Conservation (phyloP, 2,329 filamentous ascomycete species). For the Taxawa tesnikishii region DNA sequence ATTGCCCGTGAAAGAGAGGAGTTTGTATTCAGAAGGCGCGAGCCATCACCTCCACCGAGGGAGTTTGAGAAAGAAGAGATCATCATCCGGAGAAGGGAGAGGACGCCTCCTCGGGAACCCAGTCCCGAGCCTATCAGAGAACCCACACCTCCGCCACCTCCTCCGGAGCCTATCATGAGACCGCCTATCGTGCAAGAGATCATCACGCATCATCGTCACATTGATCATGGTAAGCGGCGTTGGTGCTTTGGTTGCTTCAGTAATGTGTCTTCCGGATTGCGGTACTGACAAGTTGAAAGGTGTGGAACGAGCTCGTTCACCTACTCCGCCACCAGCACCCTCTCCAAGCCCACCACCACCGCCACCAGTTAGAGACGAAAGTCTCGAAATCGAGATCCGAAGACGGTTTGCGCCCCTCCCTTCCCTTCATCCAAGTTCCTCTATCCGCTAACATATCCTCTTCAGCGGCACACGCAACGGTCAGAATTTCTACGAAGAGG, state of each 20-base stretch:
- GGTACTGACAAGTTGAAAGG: slow-evolving; percentile 16
- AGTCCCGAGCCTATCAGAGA: slow-evolving; percentile 10
- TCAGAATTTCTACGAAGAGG: slow-evolving; percentile 49
- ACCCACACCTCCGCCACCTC: slow-evolving; percentile 19
- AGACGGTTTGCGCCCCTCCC: slow-evolving; percentile 29
- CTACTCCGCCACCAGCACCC: slow-evolving; percentile 27
- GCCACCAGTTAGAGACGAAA: slow-evolving; percentile 30
- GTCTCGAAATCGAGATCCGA: slow-evolving; percentile 44
- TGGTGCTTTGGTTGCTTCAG: slow-evolving; percentile 1
- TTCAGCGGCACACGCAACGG: slow-evolving; percentile 31
- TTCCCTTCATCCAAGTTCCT: neutral
- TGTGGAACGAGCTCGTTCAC: slow-evolving; percentile 33
- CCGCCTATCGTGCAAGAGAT: slow-evolving; percentile 80
- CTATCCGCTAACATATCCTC: slow-evolving; percentile 1
- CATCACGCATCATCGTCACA: slow-evolving; percentile 76
- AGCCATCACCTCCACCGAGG: slow-evolving; percentile 19
- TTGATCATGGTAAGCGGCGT: slow-evolving; percentile 62
- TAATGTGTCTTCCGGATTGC: neutral
- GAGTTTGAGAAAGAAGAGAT: slow-evolving; percentile 26
- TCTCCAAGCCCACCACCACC: slow-evolving; percentile 38
- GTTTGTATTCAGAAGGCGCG: slow-evolving; percentile 22
- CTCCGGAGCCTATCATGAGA: slow-evolving; percentile 54
- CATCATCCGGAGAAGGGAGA: slow-evolving; percentile 34
- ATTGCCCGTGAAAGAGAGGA: slow-evolving; percentile 21
- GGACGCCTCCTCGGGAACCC: slow-evolving; percentile 18